Evolutionary conservation across 176 grass and related monocot genomes (phyloP), one percentile per base, ranked within the genome.

Genomic region (Bolboschoenus planiculmis): DNA sequence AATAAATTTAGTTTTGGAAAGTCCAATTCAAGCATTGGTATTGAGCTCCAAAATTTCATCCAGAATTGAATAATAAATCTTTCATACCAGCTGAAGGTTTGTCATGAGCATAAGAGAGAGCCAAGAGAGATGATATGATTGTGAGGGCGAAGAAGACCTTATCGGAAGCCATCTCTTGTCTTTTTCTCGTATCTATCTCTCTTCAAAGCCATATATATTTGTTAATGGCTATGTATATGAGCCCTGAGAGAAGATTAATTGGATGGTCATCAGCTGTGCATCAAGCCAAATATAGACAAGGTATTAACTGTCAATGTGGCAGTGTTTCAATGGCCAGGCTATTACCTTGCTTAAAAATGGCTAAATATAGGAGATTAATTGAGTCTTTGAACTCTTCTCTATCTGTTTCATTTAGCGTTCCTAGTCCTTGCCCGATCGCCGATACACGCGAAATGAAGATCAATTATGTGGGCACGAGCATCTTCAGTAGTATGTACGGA

Each of bases 211-310:
- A 11, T 44, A 62, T 47, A 48, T 75, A 27, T 46, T 42, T 71
- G 39, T 84, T 58, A 78, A 78, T 78, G 58, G 58, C 61, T 61
- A 60, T 62, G 70, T 77, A 85, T 85, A 85, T 59, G 48, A 23
- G 34, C 29, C 53, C 59, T 3, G 27, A 62, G 10, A 59, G 43
- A 59, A 78, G 72, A 76, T 51, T n/a, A n/a, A n/a, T n/a, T 76
- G 44, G 51, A 74, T 47, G 68, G 68, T 47, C 68, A 48, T 74
- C 23, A 48, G 42, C 44, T 78, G 44, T 76, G 46, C 55, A 15
- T 61, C 27, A 35, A 65, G 57, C 43, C 37, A 78, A 64, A 78
- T 62, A 35, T 85, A 85, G 72, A 48, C 15, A 50, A 7, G 42
- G 84, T 59, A 33, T 62, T 31, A 85, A 85, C 72, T 61, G 80